phyloP scores from a whole-genome alignment of 306 rosid species.

The Abrus precatorius region DNA sequence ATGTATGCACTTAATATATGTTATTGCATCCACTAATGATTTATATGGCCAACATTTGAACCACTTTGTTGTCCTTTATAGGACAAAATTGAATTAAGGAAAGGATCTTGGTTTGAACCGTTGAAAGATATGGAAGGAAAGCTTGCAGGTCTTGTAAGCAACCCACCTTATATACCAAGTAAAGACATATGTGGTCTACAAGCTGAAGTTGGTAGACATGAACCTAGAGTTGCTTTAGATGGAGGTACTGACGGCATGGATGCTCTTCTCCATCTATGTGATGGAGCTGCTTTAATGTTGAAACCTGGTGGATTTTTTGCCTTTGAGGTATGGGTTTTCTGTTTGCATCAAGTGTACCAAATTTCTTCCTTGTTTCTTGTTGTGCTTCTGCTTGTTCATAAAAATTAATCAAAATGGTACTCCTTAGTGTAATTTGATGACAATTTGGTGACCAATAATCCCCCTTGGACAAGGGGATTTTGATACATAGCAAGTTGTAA shows the following conservation, averaged over 20 bases:
- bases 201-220: constrained; percentile 90
- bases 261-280: constrained; percentile 81
- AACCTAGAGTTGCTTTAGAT: constrained; percentile 81
- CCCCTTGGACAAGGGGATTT: neutral
- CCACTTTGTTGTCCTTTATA: constrained; percentile 46
- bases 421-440: constrained; percentile 1
- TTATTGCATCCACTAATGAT: constrained; percentile 17
- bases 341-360: constrained; percentile 2
- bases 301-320: constrained; percentile 89
- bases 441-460: neutral
- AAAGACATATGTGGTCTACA: constrained; percentile 74
- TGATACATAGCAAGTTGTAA: neutral
- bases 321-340: constrained; percentile 72
- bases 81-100: constrained; percentile 73
- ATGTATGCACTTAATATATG: neutral
- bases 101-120: constrained; percentile 93
- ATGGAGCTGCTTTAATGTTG: constrained; percentile 76
- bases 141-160: constrained; percentile 82
- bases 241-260: constrained; percentile 80
- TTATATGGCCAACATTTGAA: constrained; percentile 26
- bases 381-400: neutral
- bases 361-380: neutral
- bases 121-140: constrained; percentile 71
- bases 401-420: constrained; percentile 1
- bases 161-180: constrained; percentile 93